Conservation (phyloP, 768 basidiomycete species). For the Pholiota molesta region DNA sequence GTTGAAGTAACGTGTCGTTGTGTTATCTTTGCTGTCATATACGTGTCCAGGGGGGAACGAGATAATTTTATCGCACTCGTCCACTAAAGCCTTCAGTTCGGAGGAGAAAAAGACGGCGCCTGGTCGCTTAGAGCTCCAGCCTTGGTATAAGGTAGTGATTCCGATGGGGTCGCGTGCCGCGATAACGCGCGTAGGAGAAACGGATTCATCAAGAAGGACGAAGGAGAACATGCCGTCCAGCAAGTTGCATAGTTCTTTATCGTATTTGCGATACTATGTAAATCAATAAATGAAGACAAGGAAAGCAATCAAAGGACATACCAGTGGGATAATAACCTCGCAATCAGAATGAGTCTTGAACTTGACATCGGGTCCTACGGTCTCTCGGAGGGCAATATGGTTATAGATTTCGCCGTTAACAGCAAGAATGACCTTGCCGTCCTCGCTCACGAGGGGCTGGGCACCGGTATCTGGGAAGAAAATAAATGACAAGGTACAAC, state of each 20-base stretch:
- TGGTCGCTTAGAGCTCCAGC: slow-evolving; percentile 84
- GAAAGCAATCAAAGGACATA: slow-evolving; percentile 31
- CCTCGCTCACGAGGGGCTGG: slow-evolving; percentile 88
- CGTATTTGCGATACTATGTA: slow-evolving; percentile 81
- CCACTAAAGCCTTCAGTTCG: slow-evolving; percentile 88
- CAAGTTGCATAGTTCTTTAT: slow-evolving; percentile 69
- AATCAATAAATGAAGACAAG: background rate
- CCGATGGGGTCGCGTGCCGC: slow-evolving; percentile 98
- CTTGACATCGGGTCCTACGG: slow-evolving; percentile 62
- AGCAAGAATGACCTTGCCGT: slow-evolving; percentile 80
- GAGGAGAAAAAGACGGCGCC: slow-evolving; percentile 91
- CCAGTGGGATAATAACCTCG: slow-evolving; percentile 94
- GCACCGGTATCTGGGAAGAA: slow-evolving; percentile 82
- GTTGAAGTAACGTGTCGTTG: slow-evolving; percentile 82
- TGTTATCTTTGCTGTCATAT: slow-evolving; percentile 82
- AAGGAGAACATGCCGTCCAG: slow-evolving; percentile 99
- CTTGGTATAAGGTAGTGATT: slow-evolving; percentile 98
- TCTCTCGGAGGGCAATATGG: slow-evolving; percentile 78
- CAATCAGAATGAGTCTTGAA: slow-evolving; percentile 99
- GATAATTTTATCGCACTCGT: slow-evolving; percentile 93
- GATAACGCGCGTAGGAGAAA: slow-evolving; percentile 86
- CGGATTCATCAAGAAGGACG: slow-evolving; percentile 92
- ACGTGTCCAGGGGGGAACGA: slow-evolving; percentile 98
- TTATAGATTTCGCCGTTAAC: slow-evolving; percentile 99
- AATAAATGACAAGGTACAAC: slow-evolving; percentile 4